These are phyloP conservation scores for Scleroderma bovista DNA, from an alignment of 768 basidiomycete genomes.

Conservation along the genomic window DNA sequence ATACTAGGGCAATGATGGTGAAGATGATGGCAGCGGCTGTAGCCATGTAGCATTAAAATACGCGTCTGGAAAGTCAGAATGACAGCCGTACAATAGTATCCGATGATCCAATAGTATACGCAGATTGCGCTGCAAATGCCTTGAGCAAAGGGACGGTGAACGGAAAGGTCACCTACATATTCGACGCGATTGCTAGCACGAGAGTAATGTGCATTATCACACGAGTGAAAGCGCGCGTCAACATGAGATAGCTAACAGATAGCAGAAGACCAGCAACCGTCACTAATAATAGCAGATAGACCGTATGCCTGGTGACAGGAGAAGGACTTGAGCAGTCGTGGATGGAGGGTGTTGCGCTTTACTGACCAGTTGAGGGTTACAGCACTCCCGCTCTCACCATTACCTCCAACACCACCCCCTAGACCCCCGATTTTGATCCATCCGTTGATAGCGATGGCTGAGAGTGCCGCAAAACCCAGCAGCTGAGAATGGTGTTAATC, in stretches of 20 bases:
- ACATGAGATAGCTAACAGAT: slow-evolving; percentile 60
- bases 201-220: slow-evolving; percentile 75
- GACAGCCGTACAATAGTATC: slow-evolving; percentile 56
- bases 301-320: slow-evolving; percentile 55
- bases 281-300: slow-evolving; percentile 71
- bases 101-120: slow-evolving; percentile 68
- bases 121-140: slow-evolving; percentile 52
- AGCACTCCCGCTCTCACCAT: slow-evolving; percentile 41
- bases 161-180: slow-evolving; percentile 45
- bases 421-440: slow-evolving; percentile 63
- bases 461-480: slow-evolving; percentile 62
- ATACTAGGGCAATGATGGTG: slow-evolving; percentile 72
- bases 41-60: background rate
- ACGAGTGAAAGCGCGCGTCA: slow-evolving; percentile 67
- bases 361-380: slow-evolving; percentile 65
- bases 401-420: slow-evolving; percentile 64
- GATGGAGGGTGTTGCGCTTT: background rate
- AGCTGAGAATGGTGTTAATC: slow-evolving; percentile 35
- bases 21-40: slow-evolving; percentile 81
- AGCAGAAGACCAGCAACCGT: slow-evolving; percentile 63
- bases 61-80: slow-evolving; percentile 3
- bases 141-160: background rate
- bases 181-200: slow-evolving; percentile 53
- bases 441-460: slow-evolving; percentile 55
- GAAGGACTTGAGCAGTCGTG: background rate